Evolutionary conservation across 2,329 filamentous ascomycete species (phyloP), one percentile per base, ranked within the genome.

Genomic region (Fusarium newnesense): DNA sequence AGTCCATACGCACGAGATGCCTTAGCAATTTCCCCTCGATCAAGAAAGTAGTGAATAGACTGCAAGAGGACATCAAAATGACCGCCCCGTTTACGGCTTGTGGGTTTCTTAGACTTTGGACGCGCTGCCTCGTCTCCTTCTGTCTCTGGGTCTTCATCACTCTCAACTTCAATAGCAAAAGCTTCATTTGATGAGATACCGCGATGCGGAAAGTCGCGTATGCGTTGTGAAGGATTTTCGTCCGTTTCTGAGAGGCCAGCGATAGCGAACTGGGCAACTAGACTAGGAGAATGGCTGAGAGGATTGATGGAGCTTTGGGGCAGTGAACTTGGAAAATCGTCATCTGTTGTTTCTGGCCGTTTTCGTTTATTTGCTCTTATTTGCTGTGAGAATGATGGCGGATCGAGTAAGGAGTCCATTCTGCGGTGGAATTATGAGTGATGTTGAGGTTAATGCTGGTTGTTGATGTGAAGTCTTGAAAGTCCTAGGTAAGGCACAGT

Each of bases 1-100:
- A 97, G 83, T 2, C 90, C 92, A 86, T 94, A 96, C 1, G 93
- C 93, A 67, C 93, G 87, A 56, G 89, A 89, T 1, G 95, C 95
- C 44, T 93, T 91, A 4, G 85, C 74, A 67, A 94, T 91, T 77
- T 97, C 92, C 37, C 90, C 89, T 69, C 90, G 85, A 34, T 92
- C 86, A 44, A 98, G 86, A 77, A 92, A 94, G 40, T 89, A 89
- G 80, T 96, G 92, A 75, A 96, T 83, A 24, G 95, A 85, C 7
- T 91, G 87, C 4, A 90, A 90, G 64, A 97, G 83, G 16, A 91
- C 88, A 62, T 88, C 86, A 9, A 96, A 81, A 81, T 95, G 92
- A 24, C 83, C 73, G 28, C 73, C 74, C 3, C 70, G 72, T 44
- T 54, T 69, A n/a, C 67, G 64, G 10, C 54, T 64, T n/a, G 62